Conservation (phyloP, 2,329 filamentous ascomycete genomes). For the Calonectria henricotiae region DNA sequence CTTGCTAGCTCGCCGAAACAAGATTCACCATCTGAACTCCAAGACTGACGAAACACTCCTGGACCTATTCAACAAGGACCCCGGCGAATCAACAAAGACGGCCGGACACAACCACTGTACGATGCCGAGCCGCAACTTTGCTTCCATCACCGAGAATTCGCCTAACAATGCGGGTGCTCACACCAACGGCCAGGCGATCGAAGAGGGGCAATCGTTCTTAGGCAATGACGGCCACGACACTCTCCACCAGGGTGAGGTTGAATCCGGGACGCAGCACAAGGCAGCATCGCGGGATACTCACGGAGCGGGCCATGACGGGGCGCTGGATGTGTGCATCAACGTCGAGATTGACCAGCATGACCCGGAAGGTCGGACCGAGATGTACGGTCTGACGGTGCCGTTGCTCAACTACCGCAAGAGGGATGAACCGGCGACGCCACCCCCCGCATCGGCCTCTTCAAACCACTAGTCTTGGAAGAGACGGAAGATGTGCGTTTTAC, state of each 20-base stretch:
- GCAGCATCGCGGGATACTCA: conserved; percentile 75
- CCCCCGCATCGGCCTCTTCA: conserved; percentile 46
- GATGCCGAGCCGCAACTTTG: conserved; percentile 95
- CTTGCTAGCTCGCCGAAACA: conserved; percentile 91
- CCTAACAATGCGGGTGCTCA: conserved; percentile 64
- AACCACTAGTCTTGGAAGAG: neutral
- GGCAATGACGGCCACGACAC: conserved; percentile 79
- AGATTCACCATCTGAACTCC: conserved; percentile 77
- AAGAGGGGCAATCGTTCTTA: conserved; percentile 53
- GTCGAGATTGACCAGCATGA: conserved; percentile 92
- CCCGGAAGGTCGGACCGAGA: conserved; percentile 82
- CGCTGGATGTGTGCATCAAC: conserved; percentile 87
- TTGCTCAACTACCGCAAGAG: conserved; percentile 66
- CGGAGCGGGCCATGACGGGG: conserved; percentile 71
- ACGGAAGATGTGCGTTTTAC: neutral
- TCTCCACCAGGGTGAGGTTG: conserved; percentile 83
- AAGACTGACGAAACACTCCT: conserved; percentile 95
- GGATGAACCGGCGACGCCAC: conserved; percentile 50
- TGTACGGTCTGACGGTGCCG: conserved; percentile 91
- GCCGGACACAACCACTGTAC: conserved; percentile 85
- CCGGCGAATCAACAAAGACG: conserved; percentile 83
- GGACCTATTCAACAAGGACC: conserved; percentile 92
- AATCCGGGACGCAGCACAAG: conserved; percentile 83
- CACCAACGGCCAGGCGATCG: conserved; percentile 49
- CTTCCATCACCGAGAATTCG: conserved; percentile 91